Conservation (phyloP, 2,329 filamentous ascomycete genomes). For the Alternaria brassicae region DNA sequence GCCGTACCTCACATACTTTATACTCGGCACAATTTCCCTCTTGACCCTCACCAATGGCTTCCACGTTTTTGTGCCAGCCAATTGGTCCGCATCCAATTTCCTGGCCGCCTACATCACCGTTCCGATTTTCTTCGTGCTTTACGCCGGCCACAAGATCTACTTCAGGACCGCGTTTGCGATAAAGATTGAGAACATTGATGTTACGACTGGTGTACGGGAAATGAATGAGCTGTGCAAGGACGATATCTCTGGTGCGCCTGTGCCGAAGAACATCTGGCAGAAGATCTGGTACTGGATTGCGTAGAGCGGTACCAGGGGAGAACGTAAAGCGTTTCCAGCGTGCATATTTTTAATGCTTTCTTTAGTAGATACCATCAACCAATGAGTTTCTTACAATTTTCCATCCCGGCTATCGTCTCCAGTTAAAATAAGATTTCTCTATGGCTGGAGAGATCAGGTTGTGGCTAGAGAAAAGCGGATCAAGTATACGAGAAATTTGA, state of each 20-base stretch:
- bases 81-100: slow-evolving; percentile 58
- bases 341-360: background rate
- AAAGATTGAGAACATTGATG: slow-evolving; percentile 40
- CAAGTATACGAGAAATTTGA: too few species aligned
- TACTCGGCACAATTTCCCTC: slow-evolving; percentile 58
- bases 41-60: slow-evolving; percentile 48
- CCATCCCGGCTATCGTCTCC: too few species aligned
- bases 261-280: slow-evolving; percentile 45
- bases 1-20: slow-evolving; percentile 64
- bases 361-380: background rate
- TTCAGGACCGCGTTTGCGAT: slow-evolving; percentile 40
- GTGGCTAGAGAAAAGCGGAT: too few species aligned
- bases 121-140: slow-evolving; percentile 46
- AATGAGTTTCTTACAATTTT: background rate
- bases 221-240: slow-evolving; percentile 47
- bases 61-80: slow-evolving; percentile 62
- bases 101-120: slow-evolving; percentile 59
- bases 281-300: slow-evolving; percentile 49
- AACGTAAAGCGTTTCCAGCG: background rate
- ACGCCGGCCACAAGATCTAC: slow-evolving; percentile 45
- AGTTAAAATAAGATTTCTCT: too few species aligned
- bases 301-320: slow-evolving; percentile 13
- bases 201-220: slow-evolving; percentile 44
- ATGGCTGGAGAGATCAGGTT: too few species aligned
- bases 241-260: slow-evolving; percentile 39